Evolutionary conservation across 805 yeast genomes (phyloP).

Genomic region (Candida orba): DNA sequence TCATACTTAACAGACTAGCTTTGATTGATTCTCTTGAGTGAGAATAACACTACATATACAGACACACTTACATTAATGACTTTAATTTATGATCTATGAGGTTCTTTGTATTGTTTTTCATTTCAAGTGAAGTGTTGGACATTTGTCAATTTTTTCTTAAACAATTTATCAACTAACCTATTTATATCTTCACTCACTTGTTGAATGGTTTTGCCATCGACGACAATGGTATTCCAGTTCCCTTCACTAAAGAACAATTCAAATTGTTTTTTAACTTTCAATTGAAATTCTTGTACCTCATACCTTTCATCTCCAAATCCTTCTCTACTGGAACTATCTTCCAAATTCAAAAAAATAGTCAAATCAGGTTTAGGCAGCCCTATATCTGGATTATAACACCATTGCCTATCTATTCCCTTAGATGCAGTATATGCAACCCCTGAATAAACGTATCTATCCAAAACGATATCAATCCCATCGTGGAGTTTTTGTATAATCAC

Average conservation of each 20-base stretch:
- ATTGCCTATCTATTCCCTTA: conserved; percentile 60
- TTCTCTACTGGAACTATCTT: conserved; percentile 42
- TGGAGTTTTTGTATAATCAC: conserved; percentile 38
- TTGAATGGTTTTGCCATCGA: conserved; percentile 50
- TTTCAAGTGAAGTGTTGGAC: not conserved
- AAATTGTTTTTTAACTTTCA: conserved; percentile 59
- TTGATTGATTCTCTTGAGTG: conserved; percentile 57
- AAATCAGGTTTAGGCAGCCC: conserved; percentile 87
- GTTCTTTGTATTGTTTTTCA: too few relatives aligned
- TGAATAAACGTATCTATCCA: conserved; percentile 87
- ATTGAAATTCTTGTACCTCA: conserved; percentile 69
- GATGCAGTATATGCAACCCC: conserved; percentile 92
- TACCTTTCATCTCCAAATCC: conserved; percentile 96
- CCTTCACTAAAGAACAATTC: conserved; percentile 33
- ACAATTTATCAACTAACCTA: conserved; percentile 21
- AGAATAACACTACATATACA: not conserved
- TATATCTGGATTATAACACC: conserved; percentile 78
- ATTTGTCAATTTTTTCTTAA: not conserved
- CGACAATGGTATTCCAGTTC: conserved; percentile 45
- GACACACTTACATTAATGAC: not conserved
- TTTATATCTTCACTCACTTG: conserved; percentile 45
- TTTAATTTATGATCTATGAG: not conserved
- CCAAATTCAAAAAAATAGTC: conserved; percentile 65
- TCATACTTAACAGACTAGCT: conserved; percentile 56
- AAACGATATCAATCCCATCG: conserved; percentile 51